Evolutionary conservation across 1,284 basidiomycete genomes (phyloP), one percentile per base, ranked within the genome.

Genomic region (Cerioporus squamosus): DNA sequence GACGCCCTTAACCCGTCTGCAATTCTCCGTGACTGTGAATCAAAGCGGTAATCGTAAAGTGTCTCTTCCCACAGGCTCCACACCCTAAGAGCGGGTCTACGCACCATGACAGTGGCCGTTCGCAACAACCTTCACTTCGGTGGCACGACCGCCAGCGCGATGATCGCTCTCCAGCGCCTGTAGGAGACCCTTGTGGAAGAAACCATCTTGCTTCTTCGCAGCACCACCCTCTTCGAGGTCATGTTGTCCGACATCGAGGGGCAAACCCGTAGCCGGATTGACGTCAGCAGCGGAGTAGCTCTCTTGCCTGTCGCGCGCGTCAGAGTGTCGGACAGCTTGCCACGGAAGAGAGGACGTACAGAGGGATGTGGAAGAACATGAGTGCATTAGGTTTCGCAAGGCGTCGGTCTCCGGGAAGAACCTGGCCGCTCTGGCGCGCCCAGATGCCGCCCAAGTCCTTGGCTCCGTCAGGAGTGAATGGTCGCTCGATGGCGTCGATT

Each of bases 341-440:
- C 9, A 55, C 1, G 53, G 50, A 23, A 31, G 40, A 42, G 62
- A 71, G 15, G 46, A 85, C 91, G n/a, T 73, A 93, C 80, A 97
- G 69, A 44, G 95, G 95, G 53, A 97, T 97, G 68, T 97, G 95
- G 86, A 96, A 97, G 78, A 95, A 97, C 89, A 94, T 92, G 66
- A 96, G 74, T 0, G 93, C 95, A 68, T 96, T 96, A 1, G 94
- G 94, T 73, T 95, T 96, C 4, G 91, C 92, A 1, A 95, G 78
- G 53, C 81, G 84, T 44, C 75, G 79, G 0, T 72, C 78, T 24
- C 74, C 73, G 1, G 88, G 84, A 2, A 82, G 77, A 38, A 88
- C 66, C 69, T 90, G 87, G 43, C 79, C 80, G 9, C 69, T 69
- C 55, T 79, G 83, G 45, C 82, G 78, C 45, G 68, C 71, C 90